Base-by-base conservation (phyloP, 768 basidiomycete genomes). In the Psilocybe azurescens region DNA sequence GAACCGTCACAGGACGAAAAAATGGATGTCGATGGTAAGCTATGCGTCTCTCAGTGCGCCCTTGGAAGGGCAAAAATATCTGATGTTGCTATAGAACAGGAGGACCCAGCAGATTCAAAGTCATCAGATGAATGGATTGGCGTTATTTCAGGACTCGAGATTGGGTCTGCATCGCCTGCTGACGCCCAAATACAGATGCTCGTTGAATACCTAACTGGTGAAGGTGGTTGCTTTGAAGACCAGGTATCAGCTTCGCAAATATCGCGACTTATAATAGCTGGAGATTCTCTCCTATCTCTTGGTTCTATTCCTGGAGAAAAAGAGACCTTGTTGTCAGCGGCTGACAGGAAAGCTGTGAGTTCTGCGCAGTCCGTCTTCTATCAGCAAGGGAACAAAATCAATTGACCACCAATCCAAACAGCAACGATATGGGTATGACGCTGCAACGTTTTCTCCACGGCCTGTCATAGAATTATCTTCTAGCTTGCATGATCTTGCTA, bases 201-300 rank as follows among this genome's bases (percentile, higher is more conserved):
- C n/a, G 83, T 88, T 2, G 97, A 99, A 74, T 97, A 92, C 76
- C 77, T 99, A 41, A 82, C 86, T 1, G 94, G 94, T 1, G 97
- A 99, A 77, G 81, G 78, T 28, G 94, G 93, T n/a, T 87, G 86
- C 1, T 70, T 76, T 0, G 80, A 85, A 60, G 91, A 94, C 60
- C 89, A 89, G 70, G 69, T 79, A 8, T 79, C 83, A 10, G 86
- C 91, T 5, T 79, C 89, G 2, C 86, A 86, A 63, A 90, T 99
- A 69, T 90, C 94, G 6, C 84, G 95, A 13, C 78, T 99, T 13
- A 87, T 99, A 41, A 82, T 99, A 41, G 93, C 93, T 2, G 97
- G 97, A 5, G 93, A 99, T 74, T 95, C 95, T 2, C 73, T 98
- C 6, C 85, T 85, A 11, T 82, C 89, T 0, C 73, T 84, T 3